Evolutionary conservation across 2,329 filamentous ascomycete species (phyloP), one percentile per base, ranked within the genome.

Genomic region (Trichophyton verrucosum): DNA sequence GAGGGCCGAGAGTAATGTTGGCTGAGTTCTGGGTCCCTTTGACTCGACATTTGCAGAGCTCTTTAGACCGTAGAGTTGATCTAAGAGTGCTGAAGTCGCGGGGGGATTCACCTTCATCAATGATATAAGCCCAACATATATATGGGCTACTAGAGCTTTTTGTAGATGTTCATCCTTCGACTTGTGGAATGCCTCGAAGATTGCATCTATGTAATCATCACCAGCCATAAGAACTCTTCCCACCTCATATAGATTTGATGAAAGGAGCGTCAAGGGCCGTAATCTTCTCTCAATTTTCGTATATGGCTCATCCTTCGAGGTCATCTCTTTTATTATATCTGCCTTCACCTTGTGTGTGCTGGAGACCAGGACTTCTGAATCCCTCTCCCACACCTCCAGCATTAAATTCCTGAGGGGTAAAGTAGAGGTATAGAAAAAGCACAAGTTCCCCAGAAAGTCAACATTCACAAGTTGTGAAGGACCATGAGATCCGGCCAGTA

Each of bases 1-100:
- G 0, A 96, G 76, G 70, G 92, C 89, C 1, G 87, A 83, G 0
- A 95, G 83, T n/a, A 96, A 78, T 0, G 88, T 89, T 65, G 73
- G 70, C 44, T 73, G 71, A 2, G 68, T 71, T 46, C 69, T 70
- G 57, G 72, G 71, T 22, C 68, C 71, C 36, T 75, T 74, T 15
- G 72, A 70, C 65, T 86, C 84, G 13, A 82, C 76, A 57, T 89
- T 85, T 3, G 88, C 86, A 22, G 84, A 84, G 2, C 81, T 79
- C 68, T 91, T 92, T 33, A 96, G 77, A 9, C 84, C 84, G 72
- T 94, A 96, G 3, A 96, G 78, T 68, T 92, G 86, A 70, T 97
- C 92, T 8, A 88, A 82, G 15, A 96, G 75, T 64, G 89, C 80
- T 8, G 90, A 88, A 66, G 86, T 81, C 62, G 88, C 91, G 4